Conservation (phyloP, 768 basidiomycete species). For the Mycena venus region DNA sequence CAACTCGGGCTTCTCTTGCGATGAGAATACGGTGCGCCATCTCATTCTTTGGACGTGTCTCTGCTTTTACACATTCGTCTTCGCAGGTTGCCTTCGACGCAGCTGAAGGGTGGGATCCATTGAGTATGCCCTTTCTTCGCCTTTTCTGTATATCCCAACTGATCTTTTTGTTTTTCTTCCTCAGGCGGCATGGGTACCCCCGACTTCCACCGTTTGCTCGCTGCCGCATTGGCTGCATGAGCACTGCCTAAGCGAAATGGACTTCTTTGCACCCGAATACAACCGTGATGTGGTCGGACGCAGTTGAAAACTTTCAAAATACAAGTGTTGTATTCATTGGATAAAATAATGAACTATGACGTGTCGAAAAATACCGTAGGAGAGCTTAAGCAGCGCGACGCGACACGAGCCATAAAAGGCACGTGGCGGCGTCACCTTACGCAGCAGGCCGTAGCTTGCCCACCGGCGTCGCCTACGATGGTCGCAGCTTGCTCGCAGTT, state of each 20-base stretch:
- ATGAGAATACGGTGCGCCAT: neutral
- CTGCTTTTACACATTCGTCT: neutral
- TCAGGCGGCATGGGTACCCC: slow-evolving; percentile 22
- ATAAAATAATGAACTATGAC: too few relatives aligned
- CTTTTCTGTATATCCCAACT: neutral
- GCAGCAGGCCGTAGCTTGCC: too few relatives aligned
- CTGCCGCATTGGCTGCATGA: slow-evolving; percentile 12
- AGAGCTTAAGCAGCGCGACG: too few relatives aligned
- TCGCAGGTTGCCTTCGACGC: slow-evolving; percentile 14
- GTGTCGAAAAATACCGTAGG: too few relatives aligned
- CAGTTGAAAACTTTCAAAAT: too few relatives aligned
- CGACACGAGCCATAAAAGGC: too few relatives aligned
- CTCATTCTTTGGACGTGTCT: neutral
- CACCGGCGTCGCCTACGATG: too few relatives aligned
- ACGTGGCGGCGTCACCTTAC: too few relatives aligned
- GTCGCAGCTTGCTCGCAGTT: too few relatives aligned
- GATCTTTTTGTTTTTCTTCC: neutral
- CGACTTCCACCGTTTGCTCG: slow-evolving; percentile 15
- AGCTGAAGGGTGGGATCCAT: slow-evolving; percentile 14
- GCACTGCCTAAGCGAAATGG: neutral
- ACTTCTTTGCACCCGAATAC: too few relatives aligned
- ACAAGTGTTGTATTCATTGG: too few relatives aligned
- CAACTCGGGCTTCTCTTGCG: slow-evolving; percentile 19
- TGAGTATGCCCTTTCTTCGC: slow-evolving; percentile 5
- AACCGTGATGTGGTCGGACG: too few relatives aligned